Percentiles rank a stretch among this genome's conserved stretches.
phyloP scores from a whole-genome alignment of 129 eudicot species.

The Centrapalus pauciflorus region DNA sequence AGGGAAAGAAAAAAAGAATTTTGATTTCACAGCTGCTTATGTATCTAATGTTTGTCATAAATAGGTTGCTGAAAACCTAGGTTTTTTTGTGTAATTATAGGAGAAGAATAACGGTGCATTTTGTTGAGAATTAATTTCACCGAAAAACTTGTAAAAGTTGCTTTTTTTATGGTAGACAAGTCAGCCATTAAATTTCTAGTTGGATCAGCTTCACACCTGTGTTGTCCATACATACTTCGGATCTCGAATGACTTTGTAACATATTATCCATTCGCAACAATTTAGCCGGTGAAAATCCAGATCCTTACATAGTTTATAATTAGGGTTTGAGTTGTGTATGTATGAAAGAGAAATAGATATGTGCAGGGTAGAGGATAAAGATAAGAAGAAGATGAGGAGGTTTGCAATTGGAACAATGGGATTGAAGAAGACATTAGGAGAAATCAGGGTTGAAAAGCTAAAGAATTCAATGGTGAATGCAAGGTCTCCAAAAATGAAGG shows the following conservation, averaged over 20 bases:
- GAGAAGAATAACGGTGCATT: slow-evolving; percentile 12
- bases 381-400: slow-evolving; percentile 32
- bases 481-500: slow-evolving; percentile 63
- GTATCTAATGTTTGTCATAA: not conserved
- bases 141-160: slow-evolving; percentile 11
- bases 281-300: slow-evolving; percentile 5
- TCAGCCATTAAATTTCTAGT: slow-evolving; percentile 7
- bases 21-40: not conserved
- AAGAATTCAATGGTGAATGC: slow-evolving; percentile 41
- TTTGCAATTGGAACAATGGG: slow-evolving; percentile 56
- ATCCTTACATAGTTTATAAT: not conserved
- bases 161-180: slow-evolving; percentile 10
- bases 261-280: not conserved
- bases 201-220: slow-evolving; percentile 31
- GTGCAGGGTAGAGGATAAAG: slow-evolving; percentile 39
- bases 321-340: slow-evolving; percentile 30
- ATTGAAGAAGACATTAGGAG: slow-evolving; percentile 54
- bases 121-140: slow-evolving; percentile 8
- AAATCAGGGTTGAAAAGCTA: slow-evolving; percentile 50
- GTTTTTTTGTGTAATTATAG: not conserved
- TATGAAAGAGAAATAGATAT: slow-evolving; percentile 32
- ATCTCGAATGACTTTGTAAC: slow-evolving; percentile 16
- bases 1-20: too few relatives aligned
- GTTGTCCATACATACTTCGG: slow-evolving; percentile 12
- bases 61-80: not conserved